Evolutionary conservation across 164 flowering plant species (phyloP), one percentile per base, ranked within the genome.

Genomic region (Vitis labrusca): DNA sequence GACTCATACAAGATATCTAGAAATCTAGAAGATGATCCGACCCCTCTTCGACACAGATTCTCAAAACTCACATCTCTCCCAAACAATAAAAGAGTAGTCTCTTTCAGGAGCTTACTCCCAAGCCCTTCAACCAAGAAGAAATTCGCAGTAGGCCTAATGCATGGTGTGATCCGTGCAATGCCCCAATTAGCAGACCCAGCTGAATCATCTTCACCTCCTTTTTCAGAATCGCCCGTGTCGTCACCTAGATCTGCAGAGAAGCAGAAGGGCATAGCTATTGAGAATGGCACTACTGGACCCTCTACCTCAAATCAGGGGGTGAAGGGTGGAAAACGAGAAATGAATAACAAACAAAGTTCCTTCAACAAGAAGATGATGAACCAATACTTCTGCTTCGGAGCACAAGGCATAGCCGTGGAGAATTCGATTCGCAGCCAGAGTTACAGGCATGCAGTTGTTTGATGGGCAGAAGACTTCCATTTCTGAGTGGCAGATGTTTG

Each of bases 361-460:
- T 50, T 78, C 13, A 81, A 82, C 51, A 83, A 81, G 76, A 84
- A 70, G 79, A 48, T 85, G 80, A 88, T 91, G 91, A 94, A 90
- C 71, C 82, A 84, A 62, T 89, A 86, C 68, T 82, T 94, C 64
- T 86, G 94, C 70, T 86, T 91, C 50, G 97, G 98, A 2, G 88
- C 89, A 47, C 92, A 88, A 63, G 85, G 89, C 19, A 60, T 87
- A 7, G 82, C 84, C 13, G 76, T 78, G 61, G 87, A 91, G 62
- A 80, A 85, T 52, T 57, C 83, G 0, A 67, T 63, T 15, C 68
- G 37, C 50, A 23, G 23, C 53, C 69, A 32, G 19, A 79, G 72
- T 58, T 66, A 58, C 70, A 70, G 56, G 55, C 56, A 50, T 54
- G 57, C 16, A 16, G 72, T 71, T 13, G 65, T 75, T 50, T 78